Conservation (phyloP, 257 asterid genomes). For the Ilex aquifolium region DNA sequence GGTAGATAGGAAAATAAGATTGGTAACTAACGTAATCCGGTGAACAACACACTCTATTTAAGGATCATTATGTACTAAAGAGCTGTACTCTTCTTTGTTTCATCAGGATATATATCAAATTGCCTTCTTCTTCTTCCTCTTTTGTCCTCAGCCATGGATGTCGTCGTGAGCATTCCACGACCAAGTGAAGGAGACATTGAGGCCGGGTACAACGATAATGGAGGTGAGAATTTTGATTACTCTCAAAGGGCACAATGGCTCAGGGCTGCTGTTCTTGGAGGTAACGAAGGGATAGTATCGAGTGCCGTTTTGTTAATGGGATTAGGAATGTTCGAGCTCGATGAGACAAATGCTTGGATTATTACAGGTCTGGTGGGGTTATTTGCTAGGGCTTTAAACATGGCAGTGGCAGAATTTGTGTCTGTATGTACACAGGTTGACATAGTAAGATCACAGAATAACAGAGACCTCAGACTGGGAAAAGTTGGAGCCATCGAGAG, state of each 20-base stretch:
- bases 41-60: no score
- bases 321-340: no score
- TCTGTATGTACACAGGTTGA: slow-evolving; percentile 2
- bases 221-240: not conserved
- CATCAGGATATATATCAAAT: no score
- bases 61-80: no score
- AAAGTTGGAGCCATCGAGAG: slow-evolving; percentile 2
- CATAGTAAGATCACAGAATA: not conserved
- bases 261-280: not conserved
- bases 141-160: no score
- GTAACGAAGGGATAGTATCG: slow-evolving; percentile 6
- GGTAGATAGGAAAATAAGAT: no score
- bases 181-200: not conserved
- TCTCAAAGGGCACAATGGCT: slow-evolving; percentile 6
- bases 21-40: no score
- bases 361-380: not conserved
- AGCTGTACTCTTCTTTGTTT: no score
- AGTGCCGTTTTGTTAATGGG: not conserved
- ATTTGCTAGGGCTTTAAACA: slow-evolving; percentile 3
- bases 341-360: not conserved
- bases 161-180: no score
- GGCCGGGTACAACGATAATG: not conserved
- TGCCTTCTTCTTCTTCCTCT: no score
- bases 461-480: slow-evolving; percentile 3
- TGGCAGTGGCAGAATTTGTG: slow-evolving; percentile 7